Evolutionary conservation across 2,329 filamentous ascomycete genomes (phyloP), one percentile per base, ranked within the genome.

Genomic region (Rutstroemia sp.): DNA sequence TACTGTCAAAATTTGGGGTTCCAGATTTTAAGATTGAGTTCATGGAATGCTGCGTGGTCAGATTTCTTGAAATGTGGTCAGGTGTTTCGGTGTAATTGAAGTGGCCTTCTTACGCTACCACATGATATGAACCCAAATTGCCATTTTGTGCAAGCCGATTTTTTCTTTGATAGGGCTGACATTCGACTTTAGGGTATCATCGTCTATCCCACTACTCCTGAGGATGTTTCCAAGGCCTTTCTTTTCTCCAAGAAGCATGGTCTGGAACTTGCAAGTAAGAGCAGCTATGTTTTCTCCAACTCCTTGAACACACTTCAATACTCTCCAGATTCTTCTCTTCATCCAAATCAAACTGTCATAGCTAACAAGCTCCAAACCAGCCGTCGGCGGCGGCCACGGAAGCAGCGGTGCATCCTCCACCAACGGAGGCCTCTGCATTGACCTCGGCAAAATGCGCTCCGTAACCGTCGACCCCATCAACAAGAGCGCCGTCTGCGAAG

Each of bases 391-490:
- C 19, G 54, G 48, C 19, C 54, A 56, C 23, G 54, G 54, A 18
- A 34, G 48, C n/a, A 44, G 37, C 5, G 54, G 54, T 14, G 30
- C 54, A 14, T 44, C 48, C 5, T 56, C 54, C 16, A 45, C 34
- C n/a, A 25, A 19, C 16, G 21, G 30, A n/a, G 53, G 50, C 2
- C 41, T 52, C 34, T 39, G 23, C 5, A 5, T 47, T 46, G 37
- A 60, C 41, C 54, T 63, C 18, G 38, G 52, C 12, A 58, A 50
- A 27, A 62, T 63, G 61, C 57, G 52, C 18, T 54, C 49, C n/a
- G 59, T 62, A 10, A 42, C 41, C 14, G 42, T 62, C 14, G 48
- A 60, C 27, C 53, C 54, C 9, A n/a, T 50, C 27, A 34, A 9
- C 34, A 57, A 57, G 54, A 58, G 54, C 6, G 55, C 59, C 4